Percentiles rank a stretch among this genome's conserved stretches.
Conservation (phyloP, 2,329 filamentous ascomycete genomes). For the Phaeophleospora eucalypticola region DNA sequence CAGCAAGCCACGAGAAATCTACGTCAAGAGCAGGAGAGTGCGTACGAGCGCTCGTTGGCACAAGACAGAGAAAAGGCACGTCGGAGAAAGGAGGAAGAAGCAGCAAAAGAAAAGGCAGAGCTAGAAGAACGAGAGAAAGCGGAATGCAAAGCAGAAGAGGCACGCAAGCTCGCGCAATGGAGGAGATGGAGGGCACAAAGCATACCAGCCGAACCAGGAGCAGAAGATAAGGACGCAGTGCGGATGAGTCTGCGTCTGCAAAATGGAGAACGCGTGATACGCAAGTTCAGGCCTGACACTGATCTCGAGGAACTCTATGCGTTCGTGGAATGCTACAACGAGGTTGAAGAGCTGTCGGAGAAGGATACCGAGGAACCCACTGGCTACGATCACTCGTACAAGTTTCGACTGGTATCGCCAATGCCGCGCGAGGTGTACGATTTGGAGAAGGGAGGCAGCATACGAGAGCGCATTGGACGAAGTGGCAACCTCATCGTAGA, state of each 20-base stretch:
- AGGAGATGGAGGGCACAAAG: conserved; percentile 69
- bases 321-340: conserved; percentile 85
- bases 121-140: conserved; percentile 63
- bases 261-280: conserved; percentile 69
- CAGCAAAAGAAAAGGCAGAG: conserved; percentile 57
- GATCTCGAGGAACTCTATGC: conserved; percentile 87
- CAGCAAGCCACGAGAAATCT: conserved; percentile 77
- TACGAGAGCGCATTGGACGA: conserved; percentile 70
- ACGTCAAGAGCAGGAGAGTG: conserved; percentile 83
- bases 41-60: conserved; percentile 88
- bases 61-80: conserved; percentile 80
- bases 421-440: conserved; percentile 81
- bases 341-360: conserved; percentile 45
- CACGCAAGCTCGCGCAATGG: conserved; percentile 65
- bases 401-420: conserved; percentile 78
- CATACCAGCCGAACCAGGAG: conserved; percentile 64
- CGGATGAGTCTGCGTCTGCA: conserved; percentile 62
- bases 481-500: conserved; percentile 91
- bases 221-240: conserved; percentile 63
- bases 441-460: conserved; percentile 59
- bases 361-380: conserved; percentile 52
- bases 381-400: conserved; percentile 74
- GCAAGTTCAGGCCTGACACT: conserved; percentile 66
- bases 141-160: conserved; percentile 56
- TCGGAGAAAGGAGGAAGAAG: conserved; percentile 70